A percentile compares a stretch with the other conserved stretches of the same genome.
Evolutionary conservation across 805 yeast genomes (phyloP).

Genomic region (Suhomyces sp.): DNA sequence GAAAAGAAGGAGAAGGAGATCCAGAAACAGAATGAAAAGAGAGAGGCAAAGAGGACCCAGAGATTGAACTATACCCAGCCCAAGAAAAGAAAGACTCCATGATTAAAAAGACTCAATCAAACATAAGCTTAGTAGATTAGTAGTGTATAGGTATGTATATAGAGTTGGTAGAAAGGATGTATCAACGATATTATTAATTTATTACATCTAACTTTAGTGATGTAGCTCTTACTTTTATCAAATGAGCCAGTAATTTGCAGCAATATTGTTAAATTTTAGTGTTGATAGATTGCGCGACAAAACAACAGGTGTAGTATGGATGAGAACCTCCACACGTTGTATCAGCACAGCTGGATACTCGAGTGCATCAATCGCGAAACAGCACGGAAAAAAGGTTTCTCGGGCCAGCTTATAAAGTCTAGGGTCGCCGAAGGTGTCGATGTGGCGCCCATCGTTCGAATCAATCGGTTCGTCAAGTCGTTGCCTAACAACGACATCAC

Average conservation of each 20-base stretch:
- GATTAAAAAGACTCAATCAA: no score
- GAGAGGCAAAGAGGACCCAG: conserved; percentile 34
- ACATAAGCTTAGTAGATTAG: no score
- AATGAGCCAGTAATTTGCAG: no score
- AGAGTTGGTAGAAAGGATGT: no score
- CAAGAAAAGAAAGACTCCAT: conserved; percentile 17
- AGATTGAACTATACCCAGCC: conserved; percentile 19
- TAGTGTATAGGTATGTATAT: no score
- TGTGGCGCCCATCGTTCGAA: conserved; percentile 26
- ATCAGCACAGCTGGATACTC: background rate
- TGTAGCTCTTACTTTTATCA: no score
- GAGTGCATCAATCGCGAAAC: background rate
- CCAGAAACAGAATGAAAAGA: conserved; percentile 27
- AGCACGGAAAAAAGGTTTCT: background rate
- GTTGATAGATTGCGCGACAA: background rate
- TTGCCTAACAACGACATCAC: conserved; percentile 23
- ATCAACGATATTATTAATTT: no score
- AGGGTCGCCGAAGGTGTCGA: conserved; percentile 6
- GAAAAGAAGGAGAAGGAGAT: conserved; percentile 19
- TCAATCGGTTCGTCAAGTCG: conserved; percentile 22
- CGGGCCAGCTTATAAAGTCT: background rate
- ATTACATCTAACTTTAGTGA: no score
- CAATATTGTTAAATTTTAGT: background rate
- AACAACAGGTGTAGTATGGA: background rate
- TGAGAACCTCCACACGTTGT: background rate